phyloP scores from a whole-genome alignment of 2,329 filamentous ascomycete species.

The Coniella lustricola region DNA sequence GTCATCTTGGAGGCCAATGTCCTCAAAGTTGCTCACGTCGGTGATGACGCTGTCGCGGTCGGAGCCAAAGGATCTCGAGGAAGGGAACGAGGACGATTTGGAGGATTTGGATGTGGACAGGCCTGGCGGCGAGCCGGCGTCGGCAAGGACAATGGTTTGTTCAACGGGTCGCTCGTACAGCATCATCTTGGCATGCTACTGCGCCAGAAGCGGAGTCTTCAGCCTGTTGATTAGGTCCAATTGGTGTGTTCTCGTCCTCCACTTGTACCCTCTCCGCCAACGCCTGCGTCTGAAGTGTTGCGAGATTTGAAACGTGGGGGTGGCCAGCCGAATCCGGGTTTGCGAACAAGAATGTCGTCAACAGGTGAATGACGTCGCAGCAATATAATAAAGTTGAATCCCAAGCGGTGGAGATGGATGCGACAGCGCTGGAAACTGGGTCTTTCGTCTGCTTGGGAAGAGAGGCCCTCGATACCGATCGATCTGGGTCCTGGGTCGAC shows the following conservation, averaged over 20 bases:
- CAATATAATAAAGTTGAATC: neutral
- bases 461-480: neutral
- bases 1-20: constrained; percentile 76
- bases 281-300: too few relatives aligned
- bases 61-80: constrained; percentile 50
- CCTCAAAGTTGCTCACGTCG: constrained; percentile 82
- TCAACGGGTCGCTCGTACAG: constrained; percentile 31
- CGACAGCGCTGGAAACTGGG: neutral
- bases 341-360: too few relatives aligned
- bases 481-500: neutral
- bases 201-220: neutral
- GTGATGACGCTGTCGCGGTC: constrained; percentile 64
- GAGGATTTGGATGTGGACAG: constrained; percentile 81
- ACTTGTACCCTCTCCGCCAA: too few relatives aligned
- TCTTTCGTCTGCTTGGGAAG: neutral
- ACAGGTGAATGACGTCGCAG: neutral
- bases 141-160: constrained; percentile 31
- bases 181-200: constrained; percentile 29
- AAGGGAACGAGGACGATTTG: constrained; percentile 83
- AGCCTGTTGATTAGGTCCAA: neutral
- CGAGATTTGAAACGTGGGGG: too few relatives aligned
- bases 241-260: neutral
- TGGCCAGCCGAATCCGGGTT: too few relatives aligned
- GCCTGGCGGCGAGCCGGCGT: constrained; percentile 65
- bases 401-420: neutral